Base-by-base conservation (phyloP, 352 stramenopile genomes). In the Phytophthora megakarya region DNA sequence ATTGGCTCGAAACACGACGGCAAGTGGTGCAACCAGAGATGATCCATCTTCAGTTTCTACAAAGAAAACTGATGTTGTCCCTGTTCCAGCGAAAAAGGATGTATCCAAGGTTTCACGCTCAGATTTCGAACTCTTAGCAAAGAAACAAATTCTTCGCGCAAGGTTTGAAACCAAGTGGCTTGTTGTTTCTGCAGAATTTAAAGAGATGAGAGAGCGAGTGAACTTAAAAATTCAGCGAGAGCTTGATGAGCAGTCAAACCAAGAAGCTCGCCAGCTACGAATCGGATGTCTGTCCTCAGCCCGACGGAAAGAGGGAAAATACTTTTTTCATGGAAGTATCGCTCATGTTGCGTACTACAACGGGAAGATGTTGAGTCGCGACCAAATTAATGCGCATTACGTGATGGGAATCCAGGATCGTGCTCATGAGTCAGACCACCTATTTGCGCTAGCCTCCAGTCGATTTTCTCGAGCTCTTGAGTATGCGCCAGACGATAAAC, bases 311-410 rank as follows among this genome's bases (percentile, higher is more conserved):
- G 82, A 95, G 39, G 85, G 86, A 12, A 95, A 94, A 33, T 79
- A 92, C 49, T 97, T 92, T 65, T 97, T 97, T 61, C 75, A 90
- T 16, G 91, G 91, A 3, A 59, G 65, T 12, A 81, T 97, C 23
- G 86, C 86, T 16, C 89, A 96, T 48, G 84, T 97, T 7, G 88
- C 86, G 11, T 94, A 91, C 50, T 97, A 95, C 74, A 85, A 83
- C 32, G 72, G 72, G 8, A 55, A 65, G 9, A 61, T 67, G 6
- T 50, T 97, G 16, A 81, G 54, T 40, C 76, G 78, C 0, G 89
- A 96, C 30, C 65, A 85, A 50, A 61, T 97, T 21, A 88, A 90
- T 25, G 67, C 72, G 0, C 91, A 96, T 63, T 96, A 83, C 26
- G 69, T 93, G 2, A 65, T 93, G 40, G 89, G 80, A 3, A 78